Evolutionary conservation across 257 asterid genomes (phyloP).

Genomic region (Solanum rostratum): DNA sequence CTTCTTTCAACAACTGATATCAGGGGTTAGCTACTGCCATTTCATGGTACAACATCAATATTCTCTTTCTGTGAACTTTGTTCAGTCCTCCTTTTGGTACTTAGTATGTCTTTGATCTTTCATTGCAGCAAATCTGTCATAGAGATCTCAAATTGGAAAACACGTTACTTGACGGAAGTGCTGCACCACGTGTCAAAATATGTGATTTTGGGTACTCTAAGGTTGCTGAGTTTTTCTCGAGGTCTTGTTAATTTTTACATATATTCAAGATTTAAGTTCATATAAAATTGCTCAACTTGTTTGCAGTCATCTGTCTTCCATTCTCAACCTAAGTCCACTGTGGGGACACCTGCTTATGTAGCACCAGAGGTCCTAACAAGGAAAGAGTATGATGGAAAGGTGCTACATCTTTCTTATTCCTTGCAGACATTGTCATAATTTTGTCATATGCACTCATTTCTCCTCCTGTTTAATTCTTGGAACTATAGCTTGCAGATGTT

Average conservation of each 20-base stretch:
- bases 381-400: constrained; percentile 40
- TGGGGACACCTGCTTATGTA: constrained; percentile 38
- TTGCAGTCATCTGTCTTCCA: constrained; percentile 29
- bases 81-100: not conserved
- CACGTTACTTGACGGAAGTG: constrained; percentile 27
- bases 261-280: not conserved
- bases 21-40: constrained; percentile 40
- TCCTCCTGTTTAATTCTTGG: not conserved
- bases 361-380: constrained; percentile 33
- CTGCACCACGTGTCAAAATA: constrained; percentile 33
- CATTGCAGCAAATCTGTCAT: constrained; percentile 31
- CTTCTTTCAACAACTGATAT: constrained; percentile 35
- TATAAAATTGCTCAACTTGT: not conserved
- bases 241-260: not conserved
- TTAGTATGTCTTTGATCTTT: not conserved
- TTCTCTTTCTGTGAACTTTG: not conserved
- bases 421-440: too few relatives aligned
- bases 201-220: constrained; percentile 42
- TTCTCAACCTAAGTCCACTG: constrained; percentile 37
- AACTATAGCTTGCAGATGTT: constrained; percentile 31
- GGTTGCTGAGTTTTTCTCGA: constrained; percentile 1
- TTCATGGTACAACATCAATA: constrained; percentile 19
- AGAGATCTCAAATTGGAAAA: constrained; percentile 42
- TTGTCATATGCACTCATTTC: not conserved
- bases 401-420: not conserved